These are phyloP conservation scores for Rhodamnia argentea DNA, from an alignment of 345 rosid species.

Conservation along the genomic window DNA sequence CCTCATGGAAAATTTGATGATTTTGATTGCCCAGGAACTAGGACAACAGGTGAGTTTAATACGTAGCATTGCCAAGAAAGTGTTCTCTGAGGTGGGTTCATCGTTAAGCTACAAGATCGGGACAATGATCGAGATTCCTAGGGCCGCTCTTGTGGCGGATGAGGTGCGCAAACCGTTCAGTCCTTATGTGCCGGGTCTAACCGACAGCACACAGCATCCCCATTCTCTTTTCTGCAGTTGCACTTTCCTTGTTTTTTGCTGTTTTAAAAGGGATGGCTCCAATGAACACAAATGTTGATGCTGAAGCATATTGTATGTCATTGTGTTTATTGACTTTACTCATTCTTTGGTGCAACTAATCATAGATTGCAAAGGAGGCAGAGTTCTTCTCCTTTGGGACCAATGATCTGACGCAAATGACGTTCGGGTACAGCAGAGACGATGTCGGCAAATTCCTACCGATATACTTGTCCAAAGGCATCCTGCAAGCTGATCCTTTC, in stretches of 20 bases:
- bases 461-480: constrained; percentile 63
- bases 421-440: constrained; percentile 91
- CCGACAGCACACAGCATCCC: background rate
- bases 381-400: constrained; percentile 98
- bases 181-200: background rate
- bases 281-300: background rate
- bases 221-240: background rate
- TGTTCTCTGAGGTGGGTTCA: constrained; percentile 60
- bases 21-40: constrained; percentile 43
- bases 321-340: background rate
- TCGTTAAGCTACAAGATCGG: constrained; percentile 74
- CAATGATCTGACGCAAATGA: constrained; percentile 95
- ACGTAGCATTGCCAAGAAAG: constrained; percentile 51
- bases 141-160: constrained; percentile 92
- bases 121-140: constrained; percentile 96
- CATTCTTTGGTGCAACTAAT: background rate
- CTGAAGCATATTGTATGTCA: background rate
- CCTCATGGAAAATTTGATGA: background rate
- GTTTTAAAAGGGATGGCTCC: background rate
- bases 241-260: background rate
- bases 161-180: constrained; percentile 36
- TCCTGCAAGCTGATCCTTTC: constrained; percentile 80
- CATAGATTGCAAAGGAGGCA: constrained; percentile 83
- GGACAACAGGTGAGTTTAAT: constrained; percentile 65
- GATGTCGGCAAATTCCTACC: constrained; percentile 93